Conservation (phyloP, 352 stramenopile genomes). For the Thalassiosira mediterranea region DNA sequence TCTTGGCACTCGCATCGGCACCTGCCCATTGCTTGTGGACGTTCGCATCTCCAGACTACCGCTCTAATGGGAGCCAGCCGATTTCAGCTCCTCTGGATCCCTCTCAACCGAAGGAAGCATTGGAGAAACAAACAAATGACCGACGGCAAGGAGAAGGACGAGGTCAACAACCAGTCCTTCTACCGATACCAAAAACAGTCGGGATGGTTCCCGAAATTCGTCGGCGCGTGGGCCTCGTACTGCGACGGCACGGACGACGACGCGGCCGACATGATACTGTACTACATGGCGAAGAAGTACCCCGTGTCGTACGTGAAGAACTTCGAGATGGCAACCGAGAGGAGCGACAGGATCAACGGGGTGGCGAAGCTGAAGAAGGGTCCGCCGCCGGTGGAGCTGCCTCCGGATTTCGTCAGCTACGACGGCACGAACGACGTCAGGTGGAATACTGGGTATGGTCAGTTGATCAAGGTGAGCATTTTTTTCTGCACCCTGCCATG, state of each 20-base stretch:
- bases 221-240: slow-evolving; percentile 20
- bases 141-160: slow-evolving; percentile 18
- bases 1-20: background rate
- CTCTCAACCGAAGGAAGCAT: slow-evolving; percentile 10
- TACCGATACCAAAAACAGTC: slow-evolving; percentile 28
- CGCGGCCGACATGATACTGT: slow-evolving; percentile 31
- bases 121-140: slow-evolving; percentile 1
- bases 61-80: slow-evolving; percentile 10
- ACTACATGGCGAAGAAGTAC: slow-evolving; percentile 25
- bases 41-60: background rate
- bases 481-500: background rate
- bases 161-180: slow-evolving; percentile 23
- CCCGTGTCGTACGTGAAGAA: slow-evolving; percentile 27
- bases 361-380: background rate
- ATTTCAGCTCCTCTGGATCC: slow-evolving; percentile 25
- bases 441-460: slow-evolving; percentile 29
- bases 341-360: slow-evolving; percentile 14
- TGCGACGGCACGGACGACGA: slow-evolving; percentile 25
- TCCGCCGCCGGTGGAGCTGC: slow-evolving; percentile 3
- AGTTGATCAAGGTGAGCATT: slow-evolving; percentile 13
- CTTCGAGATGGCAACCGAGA: slow-evolving; percentile 29
- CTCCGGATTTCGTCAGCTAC: slow-evolving; percentile 31
- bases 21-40: background rate
- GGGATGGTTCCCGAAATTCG: slow-evolving; percentile 20
- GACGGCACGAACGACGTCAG: slow-evolving; percentile 40